phyloP scores from a whole-genome alignment of 371 early-diverging fungal genomes.

The Mortierella sp. region DNA sequence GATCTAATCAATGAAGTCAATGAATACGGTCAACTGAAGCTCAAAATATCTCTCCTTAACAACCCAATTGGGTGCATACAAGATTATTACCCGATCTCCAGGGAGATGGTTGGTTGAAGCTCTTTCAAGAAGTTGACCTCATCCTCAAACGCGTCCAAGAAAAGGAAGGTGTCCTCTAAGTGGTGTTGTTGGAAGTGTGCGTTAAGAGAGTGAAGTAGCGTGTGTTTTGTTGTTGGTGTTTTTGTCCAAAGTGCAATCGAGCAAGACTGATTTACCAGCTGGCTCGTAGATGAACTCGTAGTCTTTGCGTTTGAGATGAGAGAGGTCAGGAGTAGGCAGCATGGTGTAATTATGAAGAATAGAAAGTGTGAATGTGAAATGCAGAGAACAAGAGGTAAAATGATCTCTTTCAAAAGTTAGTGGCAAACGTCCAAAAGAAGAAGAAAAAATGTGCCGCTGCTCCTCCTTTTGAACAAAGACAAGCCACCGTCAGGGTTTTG shows the following conservation, averaged over 20 bases:
- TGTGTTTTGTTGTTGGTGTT: background rate
- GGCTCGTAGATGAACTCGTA: slow-evolving; percentile 89
- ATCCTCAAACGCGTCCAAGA: slow-evolving; percentile 93
- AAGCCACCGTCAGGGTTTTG: slow-evolving; percentile 1
- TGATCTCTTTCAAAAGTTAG: background rate
- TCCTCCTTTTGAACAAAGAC: background rate
- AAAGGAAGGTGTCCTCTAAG: slow-evolving; percentile 92
- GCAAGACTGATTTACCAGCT: slow-evolving; percentile 68
- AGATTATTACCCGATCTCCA: slow-evolving; percentile 86
- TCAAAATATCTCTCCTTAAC: background rate
- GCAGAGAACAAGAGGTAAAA: background rate
- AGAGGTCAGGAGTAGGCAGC: slow-evolving; percentile 84
- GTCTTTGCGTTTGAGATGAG: slow-evolving; percentile 77
- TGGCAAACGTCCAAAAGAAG: background rate
- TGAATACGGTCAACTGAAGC: background rate
- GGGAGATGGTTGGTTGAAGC: slow-evolving; percentile 74
- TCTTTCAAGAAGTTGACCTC: slow-evolving; percentile 71
- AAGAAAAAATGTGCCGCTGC: background rate
- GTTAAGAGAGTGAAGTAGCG: background rate
- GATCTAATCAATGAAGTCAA: slow-evolving; percentile 64
- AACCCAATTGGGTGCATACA: background rate
- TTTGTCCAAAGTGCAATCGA: background rate
- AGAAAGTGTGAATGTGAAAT: background rate
- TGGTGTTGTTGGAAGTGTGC: background rate
- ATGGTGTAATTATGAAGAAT: slow-evolving; percentile 50